A percentile compares a stretch with the other conserved stretches of the same genome.
These are phyloP conservation scores for Fusarium falciforme DNA, from an alignment of 2,329 filamentous ascomycete species.

Conservation along the genomic window DNA sequence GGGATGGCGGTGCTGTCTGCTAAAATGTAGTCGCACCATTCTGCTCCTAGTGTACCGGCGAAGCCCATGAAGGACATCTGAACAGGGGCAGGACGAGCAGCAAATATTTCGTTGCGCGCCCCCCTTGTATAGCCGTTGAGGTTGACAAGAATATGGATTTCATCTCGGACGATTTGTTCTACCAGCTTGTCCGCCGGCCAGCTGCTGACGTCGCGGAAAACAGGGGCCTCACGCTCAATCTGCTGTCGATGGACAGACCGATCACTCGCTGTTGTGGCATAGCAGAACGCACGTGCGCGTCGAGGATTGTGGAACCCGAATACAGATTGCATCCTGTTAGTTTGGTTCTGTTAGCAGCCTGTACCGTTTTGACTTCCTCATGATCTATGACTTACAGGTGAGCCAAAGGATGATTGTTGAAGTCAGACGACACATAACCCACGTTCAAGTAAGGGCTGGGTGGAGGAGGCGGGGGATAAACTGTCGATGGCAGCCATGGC, in stretches of 20 bases:
- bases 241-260: slow-evolving; percentile 89
- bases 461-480: slow-evolving; percentile 87
- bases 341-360: slow-evolving; percentile 11
- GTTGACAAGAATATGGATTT: slow-evolving; percentile 95
- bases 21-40: slow-evolving; percentile 98
- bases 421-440: slow-evolving; percentile 97
- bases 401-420: slow-evolving; percentile 97
- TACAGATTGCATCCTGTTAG: slow-evolving; percentile 88
- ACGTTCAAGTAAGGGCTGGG: slow-evolving; percentile 88
- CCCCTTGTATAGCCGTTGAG: slow-evolving; percentile 98
- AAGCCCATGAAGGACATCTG: slow-evolving; percentile 99
- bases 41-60: slow-evolving; percentile 92
- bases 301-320: slow-evolving; percentile 86
- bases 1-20: slow-evolving; percentile 92
- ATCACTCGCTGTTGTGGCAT: slow-evolving; percentile 93
- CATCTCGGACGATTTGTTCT: slow-evolving; percentile 85
- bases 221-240: slow-evolving; percentile 91
- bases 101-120: slow-evolving; percentile 97
- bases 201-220: slow-evolving; percentile 87
- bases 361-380: not conserved
- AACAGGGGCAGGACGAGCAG: slow-evolving; percentile 90
- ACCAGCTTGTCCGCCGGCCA: slow-evolving; percentile 90
- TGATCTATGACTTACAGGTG: slow-evolving; percentile 71
- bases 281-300: slow-evolving; percentile 88
- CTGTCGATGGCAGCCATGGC: slow-evolving; percentile 83